A percentile compares a stretch with the other conserved stretches of the same genome.
phyloP scores from a whole-genome alignment of 1,139 yeast species.

The Pneumocystis oryctolagi region DNA sequence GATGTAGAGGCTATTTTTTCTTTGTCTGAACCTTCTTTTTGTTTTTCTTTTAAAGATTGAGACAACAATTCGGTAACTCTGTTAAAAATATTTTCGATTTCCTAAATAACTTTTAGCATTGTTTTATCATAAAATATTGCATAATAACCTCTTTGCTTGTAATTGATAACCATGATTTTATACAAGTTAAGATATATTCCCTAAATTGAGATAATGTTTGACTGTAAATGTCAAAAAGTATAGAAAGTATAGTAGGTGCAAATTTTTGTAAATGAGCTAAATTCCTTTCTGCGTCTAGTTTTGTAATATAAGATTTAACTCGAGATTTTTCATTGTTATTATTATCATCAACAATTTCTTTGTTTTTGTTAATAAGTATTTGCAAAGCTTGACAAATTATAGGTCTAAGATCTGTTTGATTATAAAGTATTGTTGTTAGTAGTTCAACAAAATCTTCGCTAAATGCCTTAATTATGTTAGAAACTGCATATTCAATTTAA shows the following conservation, averaged over 20 bases:
- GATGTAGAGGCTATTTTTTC: slow-evolving; percentile 39
- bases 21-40: slow-evolving; percentile 24
- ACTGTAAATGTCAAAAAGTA: slow-evolving; percentile 76
- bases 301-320: slow-evolving; percentile 47
- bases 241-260: slow-evolving; percentile 66
- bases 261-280: slow-evolving; percentile 44
- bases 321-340: slow-evolving; percentile 42
- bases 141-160: slow-evolving; percentile 34
- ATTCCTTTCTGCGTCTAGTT: slow-evolving; percentile 40
- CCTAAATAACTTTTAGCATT: slow-evolving; percentile 22
- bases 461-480: slow-evolving; percentile 31
- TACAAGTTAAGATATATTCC: slow-evolving; percentile 70
- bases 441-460: slow-evolving; percentile 63
- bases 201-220: slow-evolving; percentile 76
- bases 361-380: slow-evolving; percentile 61
- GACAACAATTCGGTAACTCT: slow-evolving; percentile 71
- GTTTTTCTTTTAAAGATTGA: slow-evolving; percentile 53
- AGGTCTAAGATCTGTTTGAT: slow-evolving; percentile 60
- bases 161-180: slow-evolving; percentile 63
- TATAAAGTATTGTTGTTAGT: slow-evolving; percentile 59
- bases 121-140: not conserved
- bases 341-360: slow-evolving; percentile 30
- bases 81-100: slow-evolving; percentile 61
- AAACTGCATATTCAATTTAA: not conserved
- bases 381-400: slow-evolving; percentile 69